Evolutionary conservation across 345 rosid genomes (phyloP).

Genomic region (Anastatica hierochuntica): DNA sequence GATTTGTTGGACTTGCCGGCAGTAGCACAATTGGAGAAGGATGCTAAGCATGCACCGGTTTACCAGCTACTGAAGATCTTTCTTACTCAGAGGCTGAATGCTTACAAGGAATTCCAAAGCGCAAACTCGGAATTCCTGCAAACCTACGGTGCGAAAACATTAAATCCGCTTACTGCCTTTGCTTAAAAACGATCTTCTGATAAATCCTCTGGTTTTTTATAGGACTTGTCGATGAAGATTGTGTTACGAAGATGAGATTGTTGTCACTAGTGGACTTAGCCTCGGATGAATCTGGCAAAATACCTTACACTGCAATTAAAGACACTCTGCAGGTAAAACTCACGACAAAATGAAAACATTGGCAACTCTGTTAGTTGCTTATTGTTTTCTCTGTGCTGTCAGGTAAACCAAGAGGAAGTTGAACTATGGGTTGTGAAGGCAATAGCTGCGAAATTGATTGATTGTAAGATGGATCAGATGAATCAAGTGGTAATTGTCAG

Average conservation of each 20-base stretch:
- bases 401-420: constrained; percentile 75
- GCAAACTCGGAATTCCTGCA: constrained; percentile 61
- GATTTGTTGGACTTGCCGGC: constrained; percentile 90
- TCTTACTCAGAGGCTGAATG: constrained; percentile 63
- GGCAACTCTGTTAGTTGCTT: background rate
- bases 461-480: constrained; percentile 95
- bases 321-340: constrained; percentile 61
- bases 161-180: background rate
- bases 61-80: constrained; percentile 84
- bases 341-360: background rate
- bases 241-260: constrained; percentile 82
- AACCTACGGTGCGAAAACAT: constrained; percentile 47
- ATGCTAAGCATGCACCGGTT: constrained; percentile 50
- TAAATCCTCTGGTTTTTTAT: constrained; percentile 3
- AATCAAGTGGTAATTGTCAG: constrained; percentile 78
- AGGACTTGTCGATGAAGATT: constrained; percentile 93
- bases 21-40: constrained; percentile 72
- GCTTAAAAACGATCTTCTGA: background rate
- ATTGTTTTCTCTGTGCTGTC: constrained; percentile 3
- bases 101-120: constrained; percentile 66
- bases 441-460: constrained; percentile 62
- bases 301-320: constrained; percentile 60
- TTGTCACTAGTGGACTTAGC: constrained; percentile 87
- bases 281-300: constrained; percentile 58
- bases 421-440: constrained; percentile 94